Conservation (phyloP, 805 yeast species). For the Candida awuae region DNA sequence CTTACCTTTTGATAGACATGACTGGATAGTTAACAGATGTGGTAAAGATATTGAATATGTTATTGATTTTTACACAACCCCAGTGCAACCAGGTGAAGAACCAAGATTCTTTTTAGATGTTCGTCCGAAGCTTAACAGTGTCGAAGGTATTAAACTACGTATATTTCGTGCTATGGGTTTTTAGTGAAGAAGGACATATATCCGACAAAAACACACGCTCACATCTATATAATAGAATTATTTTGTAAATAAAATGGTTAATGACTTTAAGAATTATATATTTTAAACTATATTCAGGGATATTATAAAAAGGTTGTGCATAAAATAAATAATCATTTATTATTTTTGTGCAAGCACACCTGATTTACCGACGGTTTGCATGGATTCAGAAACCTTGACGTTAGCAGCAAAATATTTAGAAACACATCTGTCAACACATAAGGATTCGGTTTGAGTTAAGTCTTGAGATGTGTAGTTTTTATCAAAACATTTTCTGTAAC, state of each 20-base stretch:
- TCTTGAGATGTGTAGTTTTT: slow-evolving; percentile 62
- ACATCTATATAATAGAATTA: too few species aligned
- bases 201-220: too few species aligned
- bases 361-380: slow-evolving; percentile 32
- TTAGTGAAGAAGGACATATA: slow-evolving; percentile 10
- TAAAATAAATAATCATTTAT: background rate
- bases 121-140: slow-evolving; percentile 77
- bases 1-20: slow-evolving; percentile 92
- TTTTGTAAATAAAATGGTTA: too few species aligned
- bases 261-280: background rate
- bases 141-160: slow-evolving; percentile 76
- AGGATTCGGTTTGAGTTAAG: slow-evolving; percentile 68
- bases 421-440: slow-evolving; percentile 93
- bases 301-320: slow-evolving; percentile 3
- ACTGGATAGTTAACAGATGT: slow-evolving; percentile 84
- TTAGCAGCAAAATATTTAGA: slow-evolving; percentile 91
- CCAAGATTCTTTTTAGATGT: slow-evolving; percentile 72
- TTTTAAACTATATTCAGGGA: slow-evolving; percentile 7
- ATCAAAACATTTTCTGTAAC: slow-evolving; percentile 80
- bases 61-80: slow-evolving; percentile 67
- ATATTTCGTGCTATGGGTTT: slow-evolving; percentile 53
- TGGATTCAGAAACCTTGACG: slow-evolving; percentile 81
- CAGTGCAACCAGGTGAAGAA: slow-evolving; percentile 36
- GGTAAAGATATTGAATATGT: slow-evolving; percentile 82
- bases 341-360: slow-evolving; percentile 25